These are phyloP conservation scores for Poterioochromonas sp. DNA, from an alignment of 352 stramenopile species.

Conservation along the genomic window DNA sequence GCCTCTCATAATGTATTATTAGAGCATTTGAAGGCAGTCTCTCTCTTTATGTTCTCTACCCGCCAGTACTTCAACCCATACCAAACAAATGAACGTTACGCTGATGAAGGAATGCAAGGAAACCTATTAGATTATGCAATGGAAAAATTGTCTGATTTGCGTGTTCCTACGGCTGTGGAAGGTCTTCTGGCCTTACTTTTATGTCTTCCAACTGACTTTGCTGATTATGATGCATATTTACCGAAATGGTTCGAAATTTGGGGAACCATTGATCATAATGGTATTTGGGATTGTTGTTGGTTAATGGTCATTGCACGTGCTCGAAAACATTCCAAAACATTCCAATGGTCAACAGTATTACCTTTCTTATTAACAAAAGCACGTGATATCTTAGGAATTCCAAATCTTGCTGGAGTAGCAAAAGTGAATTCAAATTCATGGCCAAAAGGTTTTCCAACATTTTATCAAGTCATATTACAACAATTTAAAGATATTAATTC, in stretches of 20 bases:
- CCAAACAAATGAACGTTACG: neutral
- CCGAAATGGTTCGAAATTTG: conserved; percentile 55
- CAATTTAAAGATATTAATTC: neutral
- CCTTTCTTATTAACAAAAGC: conserved; percentile 44
- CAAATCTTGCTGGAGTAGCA: conserved; percentile 45
- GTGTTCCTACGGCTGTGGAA: neutral
- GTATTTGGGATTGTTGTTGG: conserved; percentile 58
- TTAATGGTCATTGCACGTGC: conserved; percentile 55
- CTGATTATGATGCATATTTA: conserved; percentile 51
- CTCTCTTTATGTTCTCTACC: neutral
- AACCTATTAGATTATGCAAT: neutral
- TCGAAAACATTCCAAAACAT: conserved; percentile 48
- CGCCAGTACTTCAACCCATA: neutral
- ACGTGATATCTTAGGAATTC: conserved; percentile 52
- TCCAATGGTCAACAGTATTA: conserved; percentile 45
- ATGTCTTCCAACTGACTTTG: conserved; percentile 21
- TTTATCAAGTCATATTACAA: neutral
- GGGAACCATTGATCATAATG: conserved; percentile 56
- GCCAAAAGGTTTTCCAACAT: neutral
- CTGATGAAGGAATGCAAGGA: too few species aligned
- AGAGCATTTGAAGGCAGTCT: neutral
- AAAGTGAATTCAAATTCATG: neutral
- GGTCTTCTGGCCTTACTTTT: neutral
- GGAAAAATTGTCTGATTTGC: neutral
- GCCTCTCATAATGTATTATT: neutral